Evolutionary conservation across 2,329 filamentous ascomycete species (phyloP).

Genomic region (Xylariaceae sp.): DNA sequence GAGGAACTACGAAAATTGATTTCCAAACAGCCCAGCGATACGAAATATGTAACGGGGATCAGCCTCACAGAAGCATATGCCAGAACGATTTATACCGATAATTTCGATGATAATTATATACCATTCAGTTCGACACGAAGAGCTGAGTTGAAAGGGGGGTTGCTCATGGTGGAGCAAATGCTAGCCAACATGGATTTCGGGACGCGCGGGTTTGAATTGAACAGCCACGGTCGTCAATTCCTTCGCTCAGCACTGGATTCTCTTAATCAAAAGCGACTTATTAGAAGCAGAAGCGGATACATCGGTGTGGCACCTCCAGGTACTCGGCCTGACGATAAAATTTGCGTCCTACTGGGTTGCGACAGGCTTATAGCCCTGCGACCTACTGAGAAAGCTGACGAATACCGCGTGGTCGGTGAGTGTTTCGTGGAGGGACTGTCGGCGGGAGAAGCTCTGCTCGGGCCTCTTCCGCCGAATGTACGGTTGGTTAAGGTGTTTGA

Average conservation of each 20-base stretch:
- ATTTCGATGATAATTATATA: neutral
- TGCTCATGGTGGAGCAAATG: too few species aligned
- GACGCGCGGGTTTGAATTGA: too few species aligned
- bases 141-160: too few species aligned
- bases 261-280: too few species aligned
- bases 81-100: neutral
- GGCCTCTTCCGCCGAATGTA: neutral
- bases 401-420: neutral
- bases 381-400: neutral
- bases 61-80: neutral
- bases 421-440: neutral
- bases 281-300: too few species aligned
- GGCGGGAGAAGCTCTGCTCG: neutral
- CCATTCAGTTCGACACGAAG: too few species aligned
- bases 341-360: neutral
- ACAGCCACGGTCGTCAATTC: too few species aligned
- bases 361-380: neutral
- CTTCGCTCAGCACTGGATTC: too few species aligned
- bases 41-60: neutral
- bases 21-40: neutral
- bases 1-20: neutral
- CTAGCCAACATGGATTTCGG: too few species aligned
- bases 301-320: neutral
- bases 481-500: neutral
- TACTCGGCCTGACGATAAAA: neutral